phyloP scores from a whole-genome alignment of 805 yeast species.

The Wickerhamomyces hampshirensis region DNA sequence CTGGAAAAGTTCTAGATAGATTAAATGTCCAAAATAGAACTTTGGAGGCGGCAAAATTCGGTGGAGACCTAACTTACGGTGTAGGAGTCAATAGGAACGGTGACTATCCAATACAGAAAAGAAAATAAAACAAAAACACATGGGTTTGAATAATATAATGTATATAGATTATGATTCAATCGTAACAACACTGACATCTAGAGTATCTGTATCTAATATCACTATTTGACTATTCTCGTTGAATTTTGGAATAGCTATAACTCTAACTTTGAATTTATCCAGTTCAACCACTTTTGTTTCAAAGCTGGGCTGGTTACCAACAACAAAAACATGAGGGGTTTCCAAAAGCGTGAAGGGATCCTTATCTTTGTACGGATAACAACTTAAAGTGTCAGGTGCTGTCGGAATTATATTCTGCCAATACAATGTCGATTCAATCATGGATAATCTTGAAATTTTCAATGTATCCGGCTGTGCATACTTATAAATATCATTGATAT shows the following conservation, averaged over 20 bases:
- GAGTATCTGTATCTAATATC: slow-evolving; percentile 51
- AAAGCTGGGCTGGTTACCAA: slow-evolving; percentile 74
- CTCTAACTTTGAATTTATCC: slow-evolving; percentile 37
- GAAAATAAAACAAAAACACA: slow-evolving; percentile 7
- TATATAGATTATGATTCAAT: slow-evolving; percentile 7
- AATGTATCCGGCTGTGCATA: slow-evolving; percentile 45
- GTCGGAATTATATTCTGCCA: slow-evolving; percentile 94
- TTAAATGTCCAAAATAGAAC: slow-evolving; percentile 52
- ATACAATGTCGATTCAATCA: slow-evolving; percentile 61
- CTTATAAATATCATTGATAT: slow-evolving; percentile 68
- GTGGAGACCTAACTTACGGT: slow-evolving; percentile 62
- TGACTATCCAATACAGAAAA: slow-evolving; percentile 42
- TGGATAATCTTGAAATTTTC: slow-evolving; percentile 36
- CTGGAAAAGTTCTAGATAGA: slow-evolving; percentile 54
- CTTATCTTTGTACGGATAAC: slow-evolving; percentile 69
- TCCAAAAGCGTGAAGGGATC: slow-evolving; percentile 83
- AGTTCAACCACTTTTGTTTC: slow-evolving; percentile 40
- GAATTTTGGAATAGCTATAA: slow-evolving; percentile 72
- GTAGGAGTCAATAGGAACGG: slow-evolving; percentile 46
- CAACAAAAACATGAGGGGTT: slow-evolving; percentile 82
- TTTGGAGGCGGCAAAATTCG: slow-evolving; percentile 42
- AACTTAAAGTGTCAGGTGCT: slow-evolving; percentile 91
- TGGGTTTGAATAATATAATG: slow-evolving; percentile 6
- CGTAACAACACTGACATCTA: slow-evolving; percentile 48
- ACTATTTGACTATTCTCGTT: slow-evolving; percentile 59